Conservation (phyloP, 2,329 filamentous ascomycete species). For the Dothidotthia symphoricarpi region DNA sequence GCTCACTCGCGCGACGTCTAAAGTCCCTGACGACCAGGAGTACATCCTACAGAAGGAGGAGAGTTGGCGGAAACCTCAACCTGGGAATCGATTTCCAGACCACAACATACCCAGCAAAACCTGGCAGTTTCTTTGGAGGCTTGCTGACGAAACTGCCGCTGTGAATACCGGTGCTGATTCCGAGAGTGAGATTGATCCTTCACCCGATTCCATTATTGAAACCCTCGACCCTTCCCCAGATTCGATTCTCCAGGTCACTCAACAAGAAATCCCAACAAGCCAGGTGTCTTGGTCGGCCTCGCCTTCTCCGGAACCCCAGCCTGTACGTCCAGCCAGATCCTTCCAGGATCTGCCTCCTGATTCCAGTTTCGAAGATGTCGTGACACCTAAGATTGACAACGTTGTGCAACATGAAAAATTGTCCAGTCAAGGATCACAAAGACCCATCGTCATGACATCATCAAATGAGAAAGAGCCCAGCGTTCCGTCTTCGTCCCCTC, state of each 20-base stretch:
- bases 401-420: background rate
- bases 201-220: conserved; percentile 9
- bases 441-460: conserved; percentile 4
- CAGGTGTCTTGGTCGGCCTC: conserved; percentile 23
- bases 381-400: background rate
- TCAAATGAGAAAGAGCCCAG: conserved; percentile 11
- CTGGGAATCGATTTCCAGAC: conserved; percentile 36
- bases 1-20: conserved; percentile 21
- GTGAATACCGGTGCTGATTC: conserved; percentile 11
- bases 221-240: conserved; percentile 6
- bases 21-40: conserved; percentile 49
- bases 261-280: conserved; percentile 7
- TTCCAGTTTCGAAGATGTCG: conserved; percentile 21
- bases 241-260: background rate
- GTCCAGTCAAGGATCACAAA: background rate
- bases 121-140: conserved; percentile 20
- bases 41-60: conserved; percentile 49
- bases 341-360: conserved; percentile 28
- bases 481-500: conserved; percentile 21
- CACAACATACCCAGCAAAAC: conserved; percentile 43
- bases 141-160: conserved; percentile 19
- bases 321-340: conserved; percentile 8
- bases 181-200: conserved; percentile 16
- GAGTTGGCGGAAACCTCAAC: conserved; percentile 34
- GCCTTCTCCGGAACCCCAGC: conserved; percentile 17